A percentile compares a stretch with the other conserved stretches of the same genome.
phyloP scores from a whole-genome alignment of 805 yeast species.

The Starmerella vitae region DNA sequence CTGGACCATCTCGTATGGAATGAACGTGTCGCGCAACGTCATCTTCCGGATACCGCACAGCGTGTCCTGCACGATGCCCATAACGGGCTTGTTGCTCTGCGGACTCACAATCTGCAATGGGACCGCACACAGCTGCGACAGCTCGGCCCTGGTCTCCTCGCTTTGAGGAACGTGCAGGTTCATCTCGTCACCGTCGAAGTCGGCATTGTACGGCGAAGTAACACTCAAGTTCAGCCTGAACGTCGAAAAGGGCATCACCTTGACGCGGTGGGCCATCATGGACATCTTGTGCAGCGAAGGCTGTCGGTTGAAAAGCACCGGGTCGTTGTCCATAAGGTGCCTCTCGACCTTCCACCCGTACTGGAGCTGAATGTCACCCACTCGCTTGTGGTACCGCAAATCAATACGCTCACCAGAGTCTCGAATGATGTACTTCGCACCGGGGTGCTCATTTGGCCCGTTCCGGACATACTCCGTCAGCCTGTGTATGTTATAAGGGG shows the following conservation, averaged over 20 bases:
- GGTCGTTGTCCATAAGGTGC: slow-evolving; percentile 94
- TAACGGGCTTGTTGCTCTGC: slow-evolving; percentile 95
- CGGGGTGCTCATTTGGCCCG: slow-evolving; percentile 99
- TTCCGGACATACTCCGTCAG: slow-evolving; percentile 87
- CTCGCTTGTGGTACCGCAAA: slow-evolving; percentile 89
- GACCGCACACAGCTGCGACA: slow-evolving; percentile 89
- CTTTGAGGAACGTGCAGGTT: slow-evolving; percentile 98
- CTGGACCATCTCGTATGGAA: slow-evolving; percentile 90
- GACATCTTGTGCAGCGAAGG: slow-evolving; percentile 99
- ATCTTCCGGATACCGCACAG: slow-evolving; percentile 92
- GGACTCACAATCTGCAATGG: slow-evolving; percentile 97
- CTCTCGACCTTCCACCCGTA: slow-evolving; percentile 99
- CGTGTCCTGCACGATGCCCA: slow-evolving; percentile 99
- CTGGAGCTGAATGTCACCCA: slow-evolving; percentile 94
- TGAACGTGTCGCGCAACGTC: slow-evolving; percentile 78
- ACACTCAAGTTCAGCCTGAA: slow-evolving; percentile 93
- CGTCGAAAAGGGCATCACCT: slow-evolving; percentile 97
- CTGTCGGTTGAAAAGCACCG: slow-evolving; percentile 96
- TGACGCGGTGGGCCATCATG: slow-evolving; percentile 98
- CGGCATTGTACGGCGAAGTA: slow-evolving; percentile 99
- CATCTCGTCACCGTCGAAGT: slow-evolving; percentile 99
- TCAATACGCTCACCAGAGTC: slow-evolving; percentile 99
- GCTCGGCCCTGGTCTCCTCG: slow-evolving; percentile 93
- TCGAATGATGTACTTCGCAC: slow-evolving; percentile 96
- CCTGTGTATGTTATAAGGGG: slow-evolving; percentile 91